phyloP scores from a whole-genome alignment of 2,329 filamentous ascomycete species.

The Dactylellina cionopaga region DNA sequence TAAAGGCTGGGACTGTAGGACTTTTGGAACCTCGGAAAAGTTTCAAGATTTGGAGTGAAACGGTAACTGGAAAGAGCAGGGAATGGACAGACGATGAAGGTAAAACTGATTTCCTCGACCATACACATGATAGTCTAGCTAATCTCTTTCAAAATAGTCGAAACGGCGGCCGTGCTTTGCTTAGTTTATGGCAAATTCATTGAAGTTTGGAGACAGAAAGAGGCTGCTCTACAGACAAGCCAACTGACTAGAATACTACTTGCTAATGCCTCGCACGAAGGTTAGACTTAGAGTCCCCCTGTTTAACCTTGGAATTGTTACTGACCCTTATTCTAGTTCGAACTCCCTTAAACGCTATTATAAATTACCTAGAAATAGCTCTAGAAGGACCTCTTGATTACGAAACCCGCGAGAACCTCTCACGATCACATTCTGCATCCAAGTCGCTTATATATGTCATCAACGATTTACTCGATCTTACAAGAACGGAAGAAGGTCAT shows the following conservation, averaged over 20 bases:
- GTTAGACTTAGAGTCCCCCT: slow-evolving; percentile 43
- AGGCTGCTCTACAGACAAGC: slow-evolving; percentile 81
- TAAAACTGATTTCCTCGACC: background rate
- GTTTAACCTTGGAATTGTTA: background rate
- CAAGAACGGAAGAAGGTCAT: slow-evolving; percentile 85
- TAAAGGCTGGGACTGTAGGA: slow-evolving; percentile 76
- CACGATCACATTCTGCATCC: slow-evolving; percentile 86
- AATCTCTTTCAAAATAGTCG: slow-evolving; percentile 63
- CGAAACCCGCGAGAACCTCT: slow-evolving; percentile 84
- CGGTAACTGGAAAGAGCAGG: slow-evolving; percentile 79
- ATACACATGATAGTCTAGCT: background rate
- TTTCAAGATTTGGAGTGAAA: slow-evolving; percentile 84
- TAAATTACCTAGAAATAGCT: slow-evolving; percentile 92
- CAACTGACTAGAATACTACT: slow-evolving; percentile 81
- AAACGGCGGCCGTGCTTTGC: slow-evolving; percentile 87
- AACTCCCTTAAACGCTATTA: slow-evolving; percentile 90
- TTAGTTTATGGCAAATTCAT: slow-evolving; percentile 91
- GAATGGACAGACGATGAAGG: slow-evolving; percentile 87
- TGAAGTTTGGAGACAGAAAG: slow-evolving; percentile 91
- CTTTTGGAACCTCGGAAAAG: slow-evolving; percentile 81
- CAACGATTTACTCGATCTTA: slow-evolving; percentile 88
- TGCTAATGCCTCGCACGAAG: slow-evolving; percentile 87
- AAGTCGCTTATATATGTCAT: slow-evolving; percentile 94
- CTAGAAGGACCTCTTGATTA: slow-evolving; percentile 80
- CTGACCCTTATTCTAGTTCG: slow-evolving; percentile 66